These are phyloP conservation scores for Nitzschia putrida DNA, from an alignment of 108 stramenopile genomes.

Conservation along the genomic window DNA sequence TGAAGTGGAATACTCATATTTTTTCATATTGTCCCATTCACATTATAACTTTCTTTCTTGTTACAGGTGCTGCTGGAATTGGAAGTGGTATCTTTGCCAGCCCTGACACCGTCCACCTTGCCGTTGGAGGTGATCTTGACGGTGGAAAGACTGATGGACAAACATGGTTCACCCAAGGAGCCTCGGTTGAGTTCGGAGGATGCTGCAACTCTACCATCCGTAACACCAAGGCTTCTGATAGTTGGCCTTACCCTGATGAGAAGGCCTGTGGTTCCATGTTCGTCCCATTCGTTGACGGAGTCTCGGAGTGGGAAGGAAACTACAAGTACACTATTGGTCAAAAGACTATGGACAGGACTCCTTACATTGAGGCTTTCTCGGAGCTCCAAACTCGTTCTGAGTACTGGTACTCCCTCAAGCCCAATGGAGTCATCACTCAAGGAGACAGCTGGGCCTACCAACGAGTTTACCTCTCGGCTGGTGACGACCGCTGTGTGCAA, in stretches of 20 bases:
- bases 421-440: slow-evolving; percentile 20
- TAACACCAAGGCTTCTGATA: neutral
- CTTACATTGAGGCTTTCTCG: slow-evolving; percentile 4
- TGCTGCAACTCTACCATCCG: neutral
- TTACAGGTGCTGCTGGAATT: slow-evolving; percentile 14
- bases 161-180: slow-evolving; percentile 14
- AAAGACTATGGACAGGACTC: slow-evolving; percentile 13
- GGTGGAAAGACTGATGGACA: slow-evolving; percentile 15
- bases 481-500: slow-evolving; percentile 6
- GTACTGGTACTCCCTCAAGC: slow-evolving; percentile 12
- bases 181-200: slow-evolving; percentile 12
- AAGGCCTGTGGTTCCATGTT: slow-evolving; percentile 22
- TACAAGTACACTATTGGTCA: neutral
- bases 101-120: neutral
- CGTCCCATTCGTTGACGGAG: slow-evolving; percentile 1
- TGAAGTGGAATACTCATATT: neutral
- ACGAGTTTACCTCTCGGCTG: neutral
- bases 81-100: slow-evolving; percentile 17
- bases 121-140: slow-evolving; percentile 10
- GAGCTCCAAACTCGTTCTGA: slow-evolving; percentile 3
- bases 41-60: neutral
- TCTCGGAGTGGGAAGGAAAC: neutral
- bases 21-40: neutral
- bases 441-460: neutral
- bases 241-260: slow-evolving; percentile 5